Percentiles rank a stretch among this genome's conserved stretches.
These are phyloP conservation scores for Gossypium sturtianum DNA, from an alignment of 345 rosid species.

Conservation along the genomic window DNA sequence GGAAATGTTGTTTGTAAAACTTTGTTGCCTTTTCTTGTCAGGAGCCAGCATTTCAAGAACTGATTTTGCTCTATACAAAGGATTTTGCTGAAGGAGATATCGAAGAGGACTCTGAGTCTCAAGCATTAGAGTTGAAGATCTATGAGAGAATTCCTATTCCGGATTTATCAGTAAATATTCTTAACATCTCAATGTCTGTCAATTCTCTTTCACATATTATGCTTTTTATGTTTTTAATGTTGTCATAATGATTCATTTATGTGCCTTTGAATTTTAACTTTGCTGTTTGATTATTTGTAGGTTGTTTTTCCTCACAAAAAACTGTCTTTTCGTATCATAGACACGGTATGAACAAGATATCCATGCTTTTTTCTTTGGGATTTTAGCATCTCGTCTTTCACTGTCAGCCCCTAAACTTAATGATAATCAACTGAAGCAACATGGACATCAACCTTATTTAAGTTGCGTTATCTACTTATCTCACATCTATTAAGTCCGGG, in stretches of 20 bases:
- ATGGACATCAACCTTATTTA: background rate
- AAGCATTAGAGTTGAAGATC: slow-evolving; percentile 71
- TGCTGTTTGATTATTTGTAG: slow-evolving; percentile 35
- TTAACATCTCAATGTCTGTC: slow-evolving; percentile 25
- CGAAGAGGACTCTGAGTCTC: slow-evolving; percentile 40
- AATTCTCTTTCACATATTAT: slow-evolving; percentile 19
- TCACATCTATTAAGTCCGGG: background rate
- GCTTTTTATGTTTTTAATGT: background rate
- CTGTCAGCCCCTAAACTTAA: background rate
- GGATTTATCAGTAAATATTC: slow-evolving; percentile 74
- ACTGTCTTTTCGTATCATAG: slow-evolving; percentile 90
- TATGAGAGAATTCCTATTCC: slow-evolving; percentile 89
- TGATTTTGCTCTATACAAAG: slow-evolving; percentile 70
- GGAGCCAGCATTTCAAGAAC: slow-evolving; percentile 95
- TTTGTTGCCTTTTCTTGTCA: slow-evolving; percentile 30
- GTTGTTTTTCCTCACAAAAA: slow-evolving; percentile 93
- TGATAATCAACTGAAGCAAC: background rate
- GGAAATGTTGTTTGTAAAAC: slow-evolving; percentile 8
- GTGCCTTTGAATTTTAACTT: slow-evolving; percentile 15
- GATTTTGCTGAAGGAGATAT: slow-evolving; percentile 37
- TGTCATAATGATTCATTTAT: slow-evolving; percentile 4
- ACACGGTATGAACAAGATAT: slow-evolving; percentile 58
- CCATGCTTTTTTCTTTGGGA: background rate
- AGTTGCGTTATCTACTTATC: background rate
- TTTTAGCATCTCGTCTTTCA: background rate